Base-by-base conservation (phyloP, 352 stramenopile species). In the Pythium inflatum region DNA sequence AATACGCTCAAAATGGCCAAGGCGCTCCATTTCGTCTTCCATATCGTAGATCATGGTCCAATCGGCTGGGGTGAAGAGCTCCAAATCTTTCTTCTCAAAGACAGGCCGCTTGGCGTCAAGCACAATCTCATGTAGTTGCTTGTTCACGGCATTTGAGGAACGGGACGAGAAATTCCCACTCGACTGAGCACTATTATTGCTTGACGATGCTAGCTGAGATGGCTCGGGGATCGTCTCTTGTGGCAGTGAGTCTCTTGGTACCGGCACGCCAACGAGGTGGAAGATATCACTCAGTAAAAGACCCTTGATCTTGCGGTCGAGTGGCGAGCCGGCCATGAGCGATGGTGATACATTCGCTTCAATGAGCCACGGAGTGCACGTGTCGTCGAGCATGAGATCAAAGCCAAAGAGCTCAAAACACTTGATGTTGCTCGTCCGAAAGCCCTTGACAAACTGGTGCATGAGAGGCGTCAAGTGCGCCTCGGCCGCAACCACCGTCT, bases 321-420 rank as follows among this genome's bases (percentile, higher is more conserved):
- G 75, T 16, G 85, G 85, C 0, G 85, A 92, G 20, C 74, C 79
- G 14, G 82, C 84, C 87, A 94, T 93, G n/a, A 93, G 78, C 38
- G 85, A 93, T 22, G 85, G 85, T 45, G 83, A 91, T 8, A 93
- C 83, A 40, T 93, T 93, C 24, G 88, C 85, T 51, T 93, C 85
- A 34, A 93, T 87, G 25, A 93, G 75, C 83, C 85, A 93, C 0
- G 81, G 80, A 28, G 71, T 80, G 22, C 88, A 60, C 20, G 76
- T 74, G 9, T 77, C 66, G 61, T 93, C 85, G 11, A 93, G 68
- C 81, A 93, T 89, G 31, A 93, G 48, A 49, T 93, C 85, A 54
- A 93, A 93, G 9, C 85, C 85, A 68, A 91, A 93, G 2, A 93
- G 75, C 55, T 93, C 85, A 63, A 79, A 93, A 55, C 85, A 93